phyloP scores from a whole-genome alignment of 1,284 basidiomycete genomes.

The Crucibulum cyathiforme region DNA sequence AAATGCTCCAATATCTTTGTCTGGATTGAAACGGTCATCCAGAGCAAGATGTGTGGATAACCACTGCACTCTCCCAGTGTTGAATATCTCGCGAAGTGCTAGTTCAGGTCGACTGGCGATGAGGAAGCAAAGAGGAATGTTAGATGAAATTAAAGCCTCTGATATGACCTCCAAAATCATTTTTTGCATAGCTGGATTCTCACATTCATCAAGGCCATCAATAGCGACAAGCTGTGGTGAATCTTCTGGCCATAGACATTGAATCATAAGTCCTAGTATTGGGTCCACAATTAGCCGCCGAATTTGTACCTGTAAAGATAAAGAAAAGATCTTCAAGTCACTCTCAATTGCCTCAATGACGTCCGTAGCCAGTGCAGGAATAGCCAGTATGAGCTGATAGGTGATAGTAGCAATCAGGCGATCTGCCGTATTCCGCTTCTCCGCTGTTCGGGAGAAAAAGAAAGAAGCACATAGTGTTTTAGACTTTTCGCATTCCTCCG shows the following conservation, averaged over 20 bases:
- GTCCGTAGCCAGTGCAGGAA: neutral
- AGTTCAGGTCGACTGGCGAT: conserved; percentile 10
- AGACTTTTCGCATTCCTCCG: neutral
- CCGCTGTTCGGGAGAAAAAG: neutral
- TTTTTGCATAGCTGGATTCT: neutral
- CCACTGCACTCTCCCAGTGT: neutral
- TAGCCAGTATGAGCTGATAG: neutral
- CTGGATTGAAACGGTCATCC: conserved; percentile 3
- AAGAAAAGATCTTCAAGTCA: neutral
- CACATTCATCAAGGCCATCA: conserved; percentile 12
- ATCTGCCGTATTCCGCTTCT: neutral
- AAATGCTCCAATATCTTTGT: conserved; percentile 8
- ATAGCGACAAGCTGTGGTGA: neutral
- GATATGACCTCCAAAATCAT: conserved; percentile 1
- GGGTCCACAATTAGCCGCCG: neutral
- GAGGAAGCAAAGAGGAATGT: conserved; percentile 7
- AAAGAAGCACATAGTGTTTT: neutral
- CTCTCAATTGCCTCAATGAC: conserved; percentile 4
- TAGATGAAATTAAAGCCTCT: neutral
- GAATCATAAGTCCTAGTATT: neutral
- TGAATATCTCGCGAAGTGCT: neutral
- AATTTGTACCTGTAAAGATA: neutral
- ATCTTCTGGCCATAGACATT: neutral
- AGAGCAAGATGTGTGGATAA: neutral
- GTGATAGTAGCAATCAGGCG: neutral